Conservation (phyloP, 2,329 filamentous ascomycete genomes). For the Microdochium nivale region DNA sequence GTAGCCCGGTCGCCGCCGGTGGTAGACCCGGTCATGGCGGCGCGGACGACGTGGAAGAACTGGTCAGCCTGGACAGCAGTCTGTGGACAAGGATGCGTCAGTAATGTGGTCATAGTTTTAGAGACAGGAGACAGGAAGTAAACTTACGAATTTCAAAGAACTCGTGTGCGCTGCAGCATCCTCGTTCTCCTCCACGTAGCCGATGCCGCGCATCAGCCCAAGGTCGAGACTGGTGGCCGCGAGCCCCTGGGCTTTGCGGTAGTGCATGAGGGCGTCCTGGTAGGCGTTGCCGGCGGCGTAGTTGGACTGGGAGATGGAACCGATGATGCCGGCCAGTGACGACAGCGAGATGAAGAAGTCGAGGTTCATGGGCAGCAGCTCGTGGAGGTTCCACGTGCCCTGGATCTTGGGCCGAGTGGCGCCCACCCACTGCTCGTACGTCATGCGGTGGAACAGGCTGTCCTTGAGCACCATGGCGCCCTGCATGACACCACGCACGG, state of each 20-base stretch:
- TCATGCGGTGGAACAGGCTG: constrained; percentile 9
- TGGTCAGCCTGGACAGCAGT: not conserved
- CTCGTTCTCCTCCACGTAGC: constrained; percentile 4
- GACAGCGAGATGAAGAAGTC: constrained; percentile 14
- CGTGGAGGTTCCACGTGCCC: constrained; percentile 19
- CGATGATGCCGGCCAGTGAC: constrained; percentile 13
- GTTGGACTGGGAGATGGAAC: constrained; percentile 13
- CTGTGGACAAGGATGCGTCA: not conserved
- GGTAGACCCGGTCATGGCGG: not conserved
- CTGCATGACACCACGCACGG: not conserved
- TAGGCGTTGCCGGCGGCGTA: constrained; percentile 5
- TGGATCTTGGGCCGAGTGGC: constrained; percentile 16
- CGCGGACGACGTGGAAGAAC: not conserved
- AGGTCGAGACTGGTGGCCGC: constrained; percentile 21
- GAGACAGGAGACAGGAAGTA: not conserved
- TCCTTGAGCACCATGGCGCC: not conserved
- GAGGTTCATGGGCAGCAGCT: constrained; percentile 6
- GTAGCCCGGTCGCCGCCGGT: not conserved
- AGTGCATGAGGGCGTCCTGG: constrained; percentile 9
- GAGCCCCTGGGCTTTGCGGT: constrained; percentile 13
- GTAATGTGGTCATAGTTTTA: not conserved
- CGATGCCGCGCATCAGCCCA: constrained; percentile 12
- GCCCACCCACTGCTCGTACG: constrained; percentile 10
- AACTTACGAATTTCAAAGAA: not conserved
- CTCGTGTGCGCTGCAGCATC: not conserved